Evolutionary conservation across 495 filamentous ascomycete species (phyloP), one percentile per base, ranked within the genome.

Genomic region (Daldinia grandis): DNA sequence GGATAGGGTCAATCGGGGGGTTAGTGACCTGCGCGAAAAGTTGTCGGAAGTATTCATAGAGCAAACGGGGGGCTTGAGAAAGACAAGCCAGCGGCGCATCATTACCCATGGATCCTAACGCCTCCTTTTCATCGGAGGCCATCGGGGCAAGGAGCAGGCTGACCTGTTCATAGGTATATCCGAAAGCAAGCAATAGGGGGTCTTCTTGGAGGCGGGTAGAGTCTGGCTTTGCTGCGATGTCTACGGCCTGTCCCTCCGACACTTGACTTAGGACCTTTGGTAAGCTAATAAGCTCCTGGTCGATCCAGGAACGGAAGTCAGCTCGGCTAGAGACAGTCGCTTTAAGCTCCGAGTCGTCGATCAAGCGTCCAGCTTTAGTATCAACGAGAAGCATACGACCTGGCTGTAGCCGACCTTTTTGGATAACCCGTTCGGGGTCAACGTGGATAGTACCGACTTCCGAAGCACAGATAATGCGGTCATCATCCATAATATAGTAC

Each of bases 21-120:
- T 99, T 99, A 37, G 95, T 99, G 79, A 99, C 95, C 84, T 99
- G 95, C 8, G 95, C 95, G 78, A 99, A 99, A 31, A 99, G 90
- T 83, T 99, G 93, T 31, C 96, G 90, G 90, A 98, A 99, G 81
- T 99, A 99, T 79, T 99, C 95, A 78, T 93, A 97, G 42, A 98
- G 88, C 60, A 98, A 85, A 73, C 95, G 93, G 60, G 95, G 95
- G 61, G 95, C 91, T 54, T 90, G 87, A 30, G 95, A 91, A 69
- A 99, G 86, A 79, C 94, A 98, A 28, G 95, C 95, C 71, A 99
- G 82, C 15, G 95, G 95, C 40, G 93, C 93, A 85, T 99, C 95
- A 78, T 99, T 99, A 72, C 95, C 95, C 95, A 99, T 99, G 61
- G 95, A 99, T 35, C 95, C 95, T 28, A 99, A 87, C n/a, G 95